Evolutionary conservation across 148 eudicot species (phyloP).

Genomic region (Camellia granthamiana): DNA sequence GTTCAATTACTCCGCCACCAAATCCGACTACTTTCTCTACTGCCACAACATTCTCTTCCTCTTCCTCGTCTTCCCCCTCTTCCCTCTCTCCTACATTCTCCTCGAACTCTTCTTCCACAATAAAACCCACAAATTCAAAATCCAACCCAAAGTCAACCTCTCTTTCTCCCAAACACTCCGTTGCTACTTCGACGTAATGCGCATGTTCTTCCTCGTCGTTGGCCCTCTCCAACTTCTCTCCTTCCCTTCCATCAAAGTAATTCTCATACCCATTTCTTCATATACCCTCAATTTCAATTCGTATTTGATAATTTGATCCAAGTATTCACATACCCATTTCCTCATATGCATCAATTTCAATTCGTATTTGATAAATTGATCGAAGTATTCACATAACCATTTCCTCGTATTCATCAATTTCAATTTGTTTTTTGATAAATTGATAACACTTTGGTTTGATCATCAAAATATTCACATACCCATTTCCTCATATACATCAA

Average conservation of each 20-base stretch:
- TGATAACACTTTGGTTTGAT: too few relatives aligned
- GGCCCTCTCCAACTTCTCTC: conserved; percentile 82
- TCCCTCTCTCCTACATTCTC: conserved; percentile 53
- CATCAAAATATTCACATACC: conserved; percentile 34
- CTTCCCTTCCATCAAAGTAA: conserved; percentile 61
- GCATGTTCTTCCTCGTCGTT: conserved; percentile 61
- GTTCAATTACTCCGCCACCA: conserved; percentile 69
- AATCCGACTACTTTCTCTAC: conserved; percentile 72
- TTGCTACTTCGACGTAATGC: conserved; percentile 70
- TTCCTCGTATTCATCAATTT: too few relatives aligned
- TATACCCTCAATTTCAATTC: not conserved
- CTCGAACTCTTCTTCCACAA: conserved; percentile 37
- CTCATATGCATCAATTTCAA: too few relatives aligned
- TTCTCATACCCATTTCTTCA: too few relatives aligned
- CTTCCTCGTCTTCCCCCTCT: conserved; percentile 56
- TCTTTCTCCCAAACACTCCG: conserved; percentile 37
- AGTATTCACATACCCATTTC: too few relatives aligned
- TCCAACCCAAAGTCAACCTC: conserved; percentile 68
- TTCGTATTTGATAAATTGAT: too few relatives aligned
- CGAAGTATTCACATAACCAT: too few relatives aligned
- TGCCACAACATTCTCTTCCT: conserved; percentile 80
- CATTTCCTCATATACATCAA: too few relatives aligned
- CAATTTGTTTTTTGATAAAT: too few relatives aligned
- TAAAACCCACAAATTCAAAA: conserved; percentile 45
- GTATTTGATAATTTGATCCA: not conserved